These are phyloP conservation scores for Sporisorium graminicola DNA, from an alignment of 1,284 basidiomycete genomes.

Conservation along the genomic window DNA sequence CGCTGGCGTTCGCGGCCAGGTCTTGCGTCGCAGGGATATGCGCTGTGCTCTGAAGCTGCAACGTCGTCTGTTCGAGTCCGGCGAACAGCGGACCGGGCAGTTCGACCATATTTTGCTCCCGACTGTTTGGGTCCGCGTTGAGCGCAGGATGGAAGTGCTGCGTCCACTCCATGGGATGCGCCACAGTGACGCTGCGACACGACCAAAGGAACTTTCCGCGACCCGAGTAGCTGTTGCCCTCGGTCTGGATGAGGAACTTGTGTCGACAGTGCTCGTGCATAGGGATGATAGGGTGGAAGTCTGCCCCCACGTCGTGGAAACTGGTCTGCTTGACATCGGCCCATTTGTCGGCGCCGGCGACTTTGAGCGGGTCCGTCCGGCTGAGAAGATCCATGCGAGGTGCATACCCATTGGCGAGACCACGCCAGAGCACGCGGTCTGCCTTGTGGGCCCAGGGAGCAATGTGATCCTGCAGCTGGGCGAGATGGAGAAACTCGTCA, in stretches of 20 bases:
- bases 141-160: conserved; percentile 64
- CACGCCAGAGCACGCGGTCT: conserved; percentile 45
- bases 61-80: conserved; percentile 36
- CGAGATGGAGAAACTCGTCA: conserved; percentile 45
- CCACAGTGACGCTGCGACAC: conserved; percentile 48
- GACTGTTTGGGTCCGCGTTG: conserved; percentile 18
- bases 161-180: conserved; percentile 58
- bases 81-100: conserved; percentile 42
- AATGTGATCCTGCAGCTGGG: conserved; percentile 30
- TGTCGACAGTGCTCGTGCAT: conserved; percentile 53
- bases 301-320: conserved; percentile 48
- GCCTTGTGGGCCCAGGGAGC: conserved; percentile 45
- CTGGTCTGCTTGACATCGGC: conserved; percentile 53
- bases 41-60: conserved; percentile 17
- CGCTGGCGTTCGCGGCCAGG: background rate
- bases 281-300: conserved; percentile 41
- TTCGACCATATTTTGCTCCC: conserved; percentile 47
- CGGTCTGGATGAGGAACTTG: conserved; percentile 58
- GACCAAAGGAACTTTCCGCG: conserved; percentile 51
- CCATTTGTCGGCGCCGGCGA: conserved; percentile 29
- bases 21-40: conserved; percentile 3
- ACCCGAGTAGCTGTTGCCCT: conserved; percentile 60
- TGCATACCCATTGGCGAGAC: conserved; percentile 48
- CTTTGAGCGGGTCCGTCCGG: conserved; percentile 25
- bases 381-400: conserved; percentile 40